Base-by-base conservation (phyloP, 139 green algal species). In the Yamagishiella unicocca region DNA sequence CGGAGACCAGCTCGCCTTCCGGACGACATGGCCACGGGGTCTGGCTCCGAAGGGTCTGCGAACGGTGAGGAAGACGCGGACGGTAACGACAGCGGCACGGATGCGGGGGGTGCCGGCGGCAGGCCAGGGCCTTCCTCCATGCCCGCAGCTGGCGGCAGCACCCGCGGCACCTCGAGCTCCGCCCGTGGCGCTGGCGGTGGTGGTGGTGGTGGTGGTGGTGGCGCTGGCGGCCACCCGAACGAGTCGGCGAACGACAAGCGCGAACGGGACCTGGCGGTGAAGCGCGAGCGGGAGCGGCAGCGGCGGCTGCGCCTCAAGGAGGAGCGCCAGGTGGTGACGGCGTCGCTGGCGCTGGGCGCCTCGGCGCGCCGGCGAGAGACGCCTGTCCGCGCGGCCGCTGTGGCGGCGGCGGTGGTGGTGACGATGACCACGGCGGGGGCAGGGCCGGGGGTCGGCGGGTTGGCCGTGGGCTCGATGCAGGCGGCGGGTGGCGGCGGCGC, bases 251-350 rank as follows among this genome's bases (percentile, higher is more conserved):
- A 74, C 9, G 77, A 84, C 55, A 55, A 37, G 55, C 78, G 78
- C 14, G 78, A 74, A 40, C 78, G 78, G 5, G 78, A 73, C 12
- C 55, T 84, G 78, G 78, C 55, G 29, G 29, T 84, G 0, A 84
- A 84, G 38, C 55, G 78, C 2, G 78, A 84, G 37, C 55, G 78
- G 10, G 78, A 84, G 78, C 55, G 61, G n/a, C 40, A 50, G 79
- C 42, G 61, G 61, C 79, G 61, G 61, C 61, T 50, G 61, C 79
- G 61, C 2, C 61, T 85, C 21, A 76, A 85, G 79, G 79, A 85
- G 62, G 61, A 75, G 79, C 79, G 61, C n/a, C 25, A n/a, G 12
- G 77, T 54, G 38, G 54, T 54, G 50, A 50, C 75, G 50, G 75
- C 75, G 76, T 35, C 53, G 76, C 8, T 54, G 76, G 53, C 35